phyloP scores from a whole-genome alignment of 495 filamentous ascomycete genomes.

The Talaromyces proteolyticus region DNA sequence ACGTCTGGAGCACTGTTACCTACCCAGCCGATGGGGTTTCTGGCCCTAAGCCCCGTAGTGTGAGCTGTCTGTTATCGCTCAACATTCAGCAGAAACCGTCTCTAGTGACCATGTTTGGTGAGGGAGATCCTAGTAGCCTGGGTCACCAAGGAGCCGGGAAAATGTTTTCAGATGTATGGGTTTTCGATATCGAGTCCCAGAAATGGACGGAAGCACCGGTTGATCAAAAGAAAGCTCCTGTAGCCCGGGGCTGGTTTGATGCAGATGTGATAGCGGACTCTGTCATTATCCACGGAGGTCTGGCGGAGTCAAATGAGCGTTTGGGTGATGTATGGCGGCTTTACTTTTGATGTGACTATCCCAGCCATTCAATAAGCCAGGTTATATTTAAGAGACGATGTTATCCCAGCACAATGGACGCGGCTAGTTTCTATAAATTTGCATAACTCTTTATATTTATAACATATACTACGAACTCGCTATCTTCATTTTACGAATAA shows the following conservation, averaged over 20 bases:
- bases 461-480: too few species aligned
- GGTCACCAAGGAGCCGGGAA: conserved; percentile 64
- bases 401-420: too few species aligned
- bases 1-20: conserved; percentile 39
- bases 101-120: conserved; percentile 64
- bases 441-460: too few species aligned
- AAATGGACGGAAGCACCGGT: conserved; percentile 46
- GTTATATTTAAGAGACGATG: too few species aligned
- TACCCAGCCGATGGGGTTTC: conserved; percentile 39
- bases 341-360: too few species aligned
- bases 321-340: conserved; percentile 42
- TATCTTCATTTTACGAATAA: too few species aligned
- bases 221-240: conserved; percentile 36
- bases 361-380: too few species aligned
- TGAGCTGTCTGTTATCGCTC: conserved; percentile 37
- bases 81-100: conserved; percentile 47
- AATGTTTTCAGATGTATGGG: conserved; percentile 70
- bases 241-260: conserved; percentile 39
- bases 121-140: conserved; percentile 51
- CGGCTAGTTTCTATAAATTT: too few species aligned
- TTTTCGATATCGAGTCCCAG: conserved; percentile 54
- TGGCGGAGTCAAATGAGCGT: conserved; percentile 38
- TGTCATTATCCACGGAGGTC: conserved; percentile 41
- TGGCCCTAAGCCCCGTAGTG: conserved; percentile 33
- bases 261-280: conserved; percentile 21